Conservation (phyloP, 768 basidiomycete genomes). For the Artomyces pyxidatus region DNA sequence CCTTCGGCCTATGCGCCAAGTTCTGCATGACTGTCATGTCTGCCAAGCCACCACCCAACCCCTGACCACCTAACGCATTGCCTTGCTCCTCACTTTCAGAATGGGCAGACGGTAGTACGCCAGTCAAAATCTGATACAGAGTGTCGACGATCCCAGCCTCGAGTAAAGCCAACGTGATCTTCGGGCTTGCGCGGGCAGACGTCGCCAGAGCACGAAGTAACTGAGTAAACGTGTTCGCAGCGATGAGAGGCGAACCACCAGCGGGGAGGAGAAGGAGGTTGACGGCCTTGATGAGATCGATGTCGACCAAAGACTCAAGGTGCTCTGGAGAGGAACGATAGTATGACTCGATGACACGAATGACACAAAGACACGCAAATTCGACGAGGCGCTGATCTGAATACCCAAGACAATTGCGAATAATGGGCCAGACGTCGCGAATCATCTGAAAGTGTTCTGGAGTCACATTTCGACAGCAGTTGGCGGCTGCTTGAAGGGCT, state of each 20-base stretch:
- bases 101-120: slow-evolving; percentile 71
- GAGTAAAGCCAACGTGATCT: slow-evolving; percentile 76
- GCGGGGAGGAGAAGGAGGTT: slow-evolving; percentile 81
- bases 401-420: slow-evolving; percentile 86
- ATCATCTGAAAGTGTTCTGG: slow-evolving; percentile 87
- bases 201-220: slow-evolving; percentile 83
- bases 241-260: slow-evolving; percentile 79
- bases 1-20: slow-evolving; percentile 91
- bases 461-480: slow-evolving; percentile 91
- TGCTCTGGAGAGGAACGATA: slow-evolving; percentile 77
- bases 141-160: slow-evolving; percentile 92
- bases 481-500: slow-evolving; percentile 91
- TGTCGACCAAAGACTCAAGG: slow-evolving; percentile 79
- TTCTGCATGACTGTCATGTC: slow-evolving; percentile 99
- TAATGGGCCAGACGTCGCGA: slow-evolving; percentile 83
- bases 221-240: slow-evolving; percentile 81
- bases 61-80: slow-evolving; percentile 55
- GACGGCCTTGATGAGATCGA: slow-evolving; percentile 71
- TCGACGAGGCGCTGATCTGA: slow-evolving; percentile 97
- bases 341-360: slow-evolving; percentile 90
- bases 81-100: slow-evolving; percentile 53
- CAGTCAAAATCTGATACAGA: slow-evolving; percentile 90
- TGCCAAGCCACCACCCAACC: slow-evolving; percentile 79
- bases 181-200: slow-evolving; percentile 81
- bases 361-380: slow-evolving; percentile 90